Base-by-base conservation (phyloP, 371 early-diverging fungal species). In the Sporodiniella umbellata region DNA sequence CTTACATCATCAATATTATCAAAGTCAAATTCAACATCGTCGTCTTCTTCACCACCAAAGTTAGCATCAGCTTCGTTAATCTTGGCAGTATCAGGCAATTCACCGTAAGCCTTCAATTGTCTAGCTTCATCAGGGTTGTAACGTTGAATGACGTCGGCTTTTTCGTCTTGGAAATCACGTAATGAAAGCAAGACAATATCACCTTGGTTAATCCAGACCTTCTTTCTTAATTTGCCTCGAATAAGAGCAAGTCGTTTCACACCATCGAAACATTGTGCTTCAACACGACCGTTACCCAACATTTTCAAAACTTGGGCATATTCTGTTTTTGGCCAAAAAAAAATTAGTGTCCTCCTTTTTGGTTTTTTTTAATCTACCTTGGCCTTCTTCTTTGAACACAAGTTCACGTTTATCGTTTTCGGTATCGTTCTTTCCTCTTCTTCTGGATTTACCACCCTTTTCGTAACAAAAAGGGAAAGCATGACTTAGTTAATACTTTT, bases 61-160 rank as follows among this genome's bases (percentile, higher is more conserved):
- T 46, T 52, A 42, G 80, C 80, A 49, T 86, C 86, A 25, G 83
- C 83, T 67, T 91, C 92, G 53, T 89, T 88, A 54, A 87, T 85
- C 74, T 87, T 86, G 62, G 88, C 82, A 66, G 79, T 88, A 58
- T 98, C 99, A n/a, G 99, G 96, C 60, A 99, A 81, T 78, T 99
- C 95, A 50, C 97, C 97, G 57, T 93, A 90, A 33, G 92, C 80
- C 74, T 94, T 96, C 58, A 99, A 78, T 66, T 87, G 81, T 62
- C 96, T 84, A n/a, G 98, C 98, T 83, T 99, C 99, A 53, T 97
- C 96, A 48, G 96, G 88, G 51, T 86, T 93, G 75, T 99, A 99
- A 79, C 98, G 99, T 58, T 90, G 83, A 65, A 98, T 92, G 46
- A 99, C 93, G 79, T 99, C 98, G 48, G 96, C 95, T 77, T 95